Evolutionary conservation across 2,329 filamentous ascomycete species (phyloP), one percentile per base, ranked within the genome.

Genomic region (Lecanicillium sp.): DNA sequence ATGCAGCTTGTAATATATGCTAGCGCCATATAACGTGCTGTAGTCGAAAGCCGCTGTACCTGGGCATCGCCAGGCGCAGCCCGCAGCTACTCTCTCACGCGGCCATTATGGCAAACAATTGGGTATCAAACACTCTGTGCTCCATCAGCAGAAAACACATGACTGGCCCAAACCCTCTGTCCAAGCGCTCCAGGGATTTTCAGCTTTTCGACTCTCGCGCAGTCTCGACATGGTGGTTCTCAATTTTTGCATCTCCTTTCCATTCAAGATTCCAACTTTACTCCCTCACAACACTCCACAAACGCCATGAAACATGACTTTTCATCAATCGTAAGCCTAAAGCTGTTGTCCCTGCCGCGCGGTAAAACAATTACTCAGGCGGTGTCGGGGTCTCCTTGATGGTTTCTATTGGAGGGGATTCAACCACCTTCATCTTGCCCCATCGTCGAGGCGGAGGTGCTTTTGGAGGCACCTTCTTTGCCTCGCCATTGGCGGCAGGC

Each of bases 391-490:
- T 50, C 48, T 57, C 60, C 41, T 56, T 51, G n/a, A 54, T 51
- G 12, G 60, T 57, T 21, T 64, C 62, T 26, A 56, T 55, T 17
- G 64, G 57, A 26, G 61, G 56, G 14, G 57, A 55, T 43, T 66
- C 64, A n/a, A 55, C 55, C 21, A 57, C 54, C 51, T 66, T 70
- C 53, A 69, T 61, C 55, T 67, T 67, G 29, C 71, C 72, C 51
- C 63, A 66, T 33, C 73, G 63, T 53, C 73, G 65, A 5, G 73
- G 73, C 8, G 70, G 70, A 14, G 70, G 70, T 44, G 70, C 68
- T 53, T 72, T 71, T 1, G 70, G 70, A 3, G 70, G 70, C 15
- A 66, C 60, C 54, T 67, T 72, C 55, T 72, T 73, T 14, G 53
- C 50, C 11, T 50, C 50, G 2, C 60, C 62, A 33, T 63, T 64